Percentiles rank a stretch among this genome's conserved stretches.
Conservation (phyloP, 2,329 filamentous ascomycete species). For the Talaromyces pinophilus region DNA sequence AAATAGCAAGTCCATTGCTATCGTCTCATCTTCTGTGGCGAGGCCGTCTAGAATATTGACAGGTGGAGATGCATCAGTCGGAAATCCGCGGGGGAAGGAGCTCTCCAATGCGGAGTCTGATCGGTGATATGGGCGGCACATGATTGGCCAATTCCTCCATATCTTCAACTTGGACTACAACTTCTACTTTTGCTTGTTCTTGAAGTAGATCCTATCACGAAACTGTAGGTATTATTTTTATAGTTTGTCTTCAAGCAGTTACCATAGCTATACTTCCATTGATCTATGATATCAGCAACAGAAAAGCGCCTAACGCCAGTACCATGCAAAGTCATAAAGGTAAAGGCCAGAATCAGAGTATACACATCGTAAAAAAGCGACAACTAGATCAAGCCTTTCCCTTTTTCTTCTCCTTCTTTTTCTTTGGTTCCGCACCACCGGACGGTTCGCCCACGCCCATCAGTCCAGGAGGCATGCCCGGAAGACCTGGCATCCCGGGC, state of each 20-base stretch:
- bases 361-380: slow-evolving; percentile 21
- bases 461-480: slow-evolving; percentile 17
- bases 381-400: slow-evolving; percentile 40
- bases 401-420: slow-evolving; percentile 54
- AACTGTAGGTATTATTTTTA: no score
- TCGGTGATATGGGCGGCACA: neutral
- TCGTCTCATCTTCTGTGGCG: neutral
- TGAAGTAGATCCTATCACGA: no score
- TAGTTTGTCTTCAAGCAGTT: no score
- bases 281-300: neutral
- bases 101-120: slow-evolving; percentile 12
- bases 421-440: slow-evolving; percentile 35
- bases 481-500: slow-evolving; percentile 30
- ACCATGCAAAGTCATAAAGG: slow-evolving; percentile 41
- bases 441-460: slow-evolving; percentile 51
- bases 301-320: slow-evolving; percentile 36
- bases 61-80: neutral
- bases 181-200: no score
- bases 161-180: neutral
- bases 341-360: slow-evolving; percentile 25
- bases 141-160: slow-evolving; percentile 11
- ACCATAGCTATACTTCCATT: neutral
- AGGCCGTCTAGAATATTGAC: neutral
- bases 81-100: neutral
- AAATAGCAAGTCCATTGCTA: neutral